Percentiles rank a stretch among this genome's conserved stretches.
Evolutionary conservation across 1,284 basidiomycete genomes (phyloP).

Genomic region (Ceratobasidium papillatum): DNA sequence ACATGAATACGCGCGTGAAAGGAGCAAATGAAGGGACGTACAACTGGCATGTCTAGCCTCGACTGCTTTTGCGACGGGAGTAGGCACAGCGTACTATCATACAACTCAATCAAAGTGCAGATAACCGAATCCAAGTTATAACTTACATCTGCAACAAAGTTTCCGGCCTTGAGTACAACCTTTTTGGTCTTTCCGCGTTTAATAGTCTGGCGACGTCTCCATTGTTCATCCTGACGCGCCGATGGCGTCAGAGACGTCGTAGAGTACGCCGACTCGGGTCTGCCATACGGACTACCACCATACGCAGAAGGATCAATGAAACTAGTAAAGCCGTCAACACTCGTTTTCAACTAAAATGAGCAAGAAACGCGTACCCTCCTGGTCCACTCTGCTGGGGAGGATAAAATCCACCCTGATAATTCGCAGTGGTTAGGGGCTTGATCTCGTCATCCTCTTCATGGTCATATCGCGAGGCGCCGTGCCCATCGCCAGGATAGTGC

Average conservation of each 20-base stretch:
- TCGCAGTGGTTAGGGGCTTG: conserved; percentile 39
- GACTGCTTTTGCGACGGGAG: conserved; percentile 84
- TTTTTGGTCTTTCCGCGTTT: conserved; percentile 91
- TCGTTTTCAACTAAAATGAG: not conserved
- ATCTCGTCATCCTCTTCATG: conserved; percentile 40
- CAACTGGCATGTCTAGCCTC: conserved; percentile 78
- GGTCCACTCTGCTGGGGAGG: conserved; percentile 35
- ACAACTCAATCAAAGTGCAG: not conserved
- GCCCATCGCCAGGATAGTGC: conserved; percentile 13
- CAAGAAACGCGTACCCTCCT: conserved; percentile 31
- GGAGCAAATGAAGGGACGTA: conserved; percentile 4
- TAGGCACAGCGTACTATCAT: conserved; percentile 78
- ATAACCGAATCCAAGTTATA: not conserved
- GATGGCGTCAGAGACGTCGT: conserved; percentile 71
- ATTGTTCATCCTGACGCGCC: conserved; percentile 58
- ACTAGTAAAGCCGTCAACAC: conserved; percentile 58
- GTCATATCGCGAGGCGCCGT: conserved; percentile 35
- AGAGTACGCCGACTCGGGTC: conserved; percentile 71
- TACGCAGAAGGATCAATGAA: conserved; percentile 67
- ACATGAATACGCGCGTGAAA: conserved; percentile 28
- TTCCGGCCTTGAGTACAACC: conserved; percentile 90
- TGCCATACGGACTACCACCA: conserved; percentile 73
- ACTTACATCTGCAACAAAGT: conserved; percentile 79
- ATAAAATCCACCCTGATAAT: conserved; percentile 41
- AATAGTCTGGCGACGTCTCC: conserved; percentile 89